Conservation (phyloP, 139 green algal genomes). For the Medakamo hakoo region DNA sequence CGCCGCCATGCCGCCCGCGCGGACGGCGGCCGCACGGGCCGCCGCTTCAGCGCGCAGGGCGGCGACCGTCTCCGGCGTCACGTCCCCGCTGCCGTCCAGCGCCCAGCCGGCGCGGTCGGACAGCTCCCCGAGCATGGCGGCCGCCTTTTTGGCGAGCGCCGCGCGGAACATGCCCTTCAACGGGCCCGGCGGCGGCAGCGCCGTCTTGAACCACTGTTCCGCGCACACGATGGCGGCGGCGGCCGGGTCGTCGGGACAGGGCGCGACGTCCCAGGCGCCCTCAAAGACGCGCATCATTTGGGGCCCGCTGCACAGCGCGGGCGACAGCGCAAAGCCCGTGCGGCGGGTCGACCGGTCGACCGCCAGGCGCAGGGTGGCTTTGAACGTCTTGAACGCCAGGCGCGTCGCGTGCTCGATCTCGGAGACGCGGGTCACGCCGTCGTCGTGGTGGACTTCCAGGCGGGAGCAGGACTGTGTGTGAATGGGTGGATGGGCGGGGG, state of each 20-base stretch:
- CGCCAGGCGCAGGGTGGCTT: not conserved
- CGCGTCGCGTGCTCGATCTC: not conserved
- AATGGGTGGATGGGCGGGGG: not conserved
- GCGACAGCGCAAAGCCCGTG: not conserved
- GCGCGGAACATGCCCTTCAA: not conserved
- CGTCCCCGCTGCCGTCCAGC: not conserved
- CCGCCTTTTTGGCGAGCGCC: not conserved
- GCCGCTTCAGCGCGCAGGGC: not conserved
- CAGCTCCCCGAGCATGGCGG: not conserved
- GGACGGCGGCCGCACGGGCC: not conserved
- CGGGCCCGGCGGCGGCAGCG: not conserved
- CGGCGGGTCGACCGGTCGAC: not conserved
- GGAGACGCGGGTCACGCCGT: not conserved
- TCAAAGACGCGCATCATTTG: not conserved
- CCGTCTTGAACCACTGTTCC: not conserved
- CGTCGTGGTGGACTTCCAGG: not conserved
- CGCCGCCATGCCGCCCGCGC: no score
- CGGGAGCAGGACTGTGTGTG: not conserved
- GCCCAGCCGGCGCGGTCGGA: not conserved
- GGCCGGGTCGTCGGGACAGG: no score
- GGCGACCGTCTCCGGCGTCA: not conserved
- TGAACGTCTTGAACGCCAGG: not conserved
- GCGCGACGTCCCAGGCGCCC: not conserved
- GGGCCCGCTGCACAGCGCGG: no score
- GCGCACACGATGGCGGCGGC: not conserved